These are phyloP conservation scores for Russula vinacea DNA, from an alignment of 768 basidiomycete genomes.

Conservation along the genomic window DNA sequence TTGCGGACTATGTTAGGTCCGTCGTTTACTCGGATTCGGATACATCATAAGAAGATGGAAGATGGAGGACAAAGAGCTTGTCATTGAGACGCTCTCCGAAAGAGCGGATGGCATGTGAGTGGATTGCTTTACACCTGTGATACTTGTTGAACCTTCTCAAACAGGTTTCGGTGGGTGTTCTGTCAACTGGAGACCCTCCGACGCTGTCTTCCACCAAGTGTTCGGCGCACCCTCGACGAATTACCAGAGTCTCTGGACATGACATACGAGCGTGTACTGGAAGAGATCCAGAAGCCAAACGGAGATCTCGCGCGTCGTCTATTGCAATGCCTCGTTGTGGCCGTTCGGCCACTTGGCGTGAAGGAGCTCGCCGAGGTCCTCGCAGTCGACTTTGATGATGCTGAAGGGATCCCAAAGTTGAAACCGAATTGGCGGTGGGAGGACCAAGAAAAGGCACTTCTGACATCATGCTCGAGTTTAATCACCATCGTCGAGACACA, in stretches of 20 bases:
- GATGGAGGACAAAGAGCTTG: not conserved
- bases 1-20: not conserved
- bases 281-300: not conserved
- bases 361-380: not conserved
- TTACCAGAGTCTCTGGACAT: not conserved
- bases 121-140: no score
- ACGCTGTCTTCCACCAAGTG: not conserved
- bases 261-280: not conserved
- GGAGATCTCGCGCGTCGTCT: not conserved
- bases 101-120: not conserved
- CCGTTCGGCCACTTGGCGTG: not conserved
- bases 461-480: conserved; percentile 2
- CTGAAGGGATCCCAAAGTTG: not conserved
- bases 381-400: not conserved
- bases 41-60: not conserved
- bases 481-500: not conserved
- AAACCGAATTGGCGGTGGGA: not conserved
- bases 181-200: not conserved
- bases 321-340: not conserved
- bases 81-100: not conserved
- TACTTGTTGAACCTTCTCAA: not conserved
- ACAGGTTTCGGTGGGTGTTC: not conserved
- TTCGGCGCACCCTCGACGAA: not conserved
- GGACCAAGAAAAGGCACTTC: conserved; percentile 3
- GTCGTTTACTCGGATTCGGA: not conserved